Evolutionary conservation across 2,329 filamentous ascomycete genomes (phyloP).

Genomic region (Arthrobotrys megalospora): DNA sequence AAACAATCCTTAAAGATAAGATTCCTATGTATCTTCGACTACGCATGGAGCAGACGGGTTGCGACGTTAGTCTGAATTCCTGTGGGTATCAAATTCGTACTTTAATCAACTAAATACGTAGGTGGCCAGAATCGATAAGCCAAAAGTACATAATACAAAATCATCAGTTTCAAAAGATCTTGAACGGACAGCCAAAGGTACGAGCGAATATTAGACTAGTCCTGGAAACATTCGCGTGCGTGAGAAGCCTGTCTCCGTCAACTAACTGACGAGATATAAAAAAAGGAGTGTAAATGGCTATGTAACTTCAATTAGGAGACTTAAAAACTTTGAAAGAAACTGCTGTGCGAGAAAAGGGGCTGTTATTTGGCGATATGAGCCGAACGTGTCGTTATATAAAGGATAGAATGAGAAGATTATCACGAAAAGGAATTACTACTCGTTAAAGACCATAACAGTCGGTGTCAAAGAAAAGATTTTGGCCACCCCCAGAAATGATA

Average conservation of each 20-base stretch:
- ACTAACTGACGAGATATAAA: slow-evolving; percentile 1
- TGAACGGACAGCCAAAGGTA: slow-evolving; percentile 1
- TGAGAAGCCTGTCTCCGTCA: slow-evolving; percentile 10
- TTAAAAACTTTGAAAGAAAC: not conserved
- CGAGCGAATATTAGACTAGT: slow-evolving; percentile 33
- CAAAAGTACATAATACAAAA: not conserved
- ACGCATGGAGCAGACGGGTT: too few relatives aligned
- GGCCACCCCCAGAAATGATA: slow-evolving; percentile 45
- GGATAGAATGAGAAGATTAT: slow-evolving; percentile 12
- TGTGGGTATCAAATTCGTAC: slow-evolving; percentile 45
- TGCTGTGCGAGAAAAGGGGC: not conserved
- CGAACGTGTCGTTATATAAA: slow-evolving; percentile 8
- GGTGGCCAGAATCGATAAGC: not conserved
- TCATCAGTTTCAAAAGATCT: slow-evolving; percentile 9
- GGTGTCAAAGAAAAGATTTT: slow-evolving; percentile 26
- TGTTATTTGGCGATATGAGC: not conserved
- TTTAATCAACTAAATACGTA: not conserved
- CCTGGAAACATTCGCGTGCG: not conserved
- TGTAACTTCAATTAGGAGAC: not conserved
- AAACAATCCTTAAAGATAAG: too few relatives aligned
- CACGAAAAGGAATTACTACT: slow-evolving; percentile 6
- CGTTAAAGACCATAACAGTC: slow-evolving; percentile 11
- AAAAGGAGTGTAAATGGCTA: slow-evolving; percentile 4
- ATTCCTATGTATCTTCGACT: too few relatives aligned
- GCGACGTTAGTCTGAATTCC: slow-evolving; percentile 1